Conservation (phyloP, 306 rosid species). For the Vicia sativa region DNA sequence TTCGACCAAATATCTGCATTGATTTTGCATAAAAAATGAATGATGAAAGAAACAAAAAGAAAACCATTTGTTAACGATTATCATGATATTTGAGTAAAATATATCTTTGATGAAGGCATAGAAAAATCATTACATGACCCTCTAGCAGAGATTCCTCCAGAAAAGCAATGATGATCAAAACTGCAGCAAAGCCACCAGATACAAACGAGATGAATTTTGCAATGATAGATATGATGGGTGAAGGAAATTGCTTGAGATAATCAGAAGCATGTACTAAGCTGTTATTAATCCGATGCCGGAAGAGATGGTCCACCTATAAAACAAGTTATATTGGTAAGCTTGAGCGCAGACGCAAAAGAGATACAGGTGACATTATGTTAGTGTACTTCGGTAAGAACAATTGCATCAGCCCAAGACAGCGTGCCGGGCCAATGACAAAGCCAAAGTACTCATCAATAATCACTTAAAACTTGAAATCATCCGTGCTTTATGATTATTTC, state of each 20-base stretch:
- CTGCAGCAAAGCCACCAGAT: conserved; percentile 94
- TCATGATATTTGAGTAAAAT: conserved; percentile 4
- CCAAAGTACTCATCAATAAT: too few relatives aligned
- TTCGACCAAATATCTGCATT: conserved; percentile 85
- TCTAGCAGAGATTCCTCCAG: conserved; percentile 93
- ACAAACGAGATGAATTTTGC: conserved; percentile 91
- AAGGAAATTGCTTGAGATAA: conserved; percentile 87
- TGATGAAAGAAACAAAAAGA: background rate
- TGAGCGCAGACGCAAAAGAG: conserved; percentile 24
- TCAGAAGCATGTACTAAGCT: conserved; percentile 80
- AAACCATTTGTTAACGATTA: background rate
- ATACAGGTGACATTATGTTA: conserved; percentile 1
- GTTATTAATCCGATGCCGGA: conserved; percentile 86
- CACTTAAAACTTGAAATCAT: too few relatives aligned
- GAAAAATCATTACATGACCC: conserved; percentile 75
- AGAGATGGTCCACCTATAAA: conserved; percentile 89
- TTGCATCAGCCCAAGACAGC: too few relatives aligned
- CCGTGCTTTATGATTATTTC: too few relatives aligned
- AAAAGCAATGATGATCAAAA: conserved; percentile 85
- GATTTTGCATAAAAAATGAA: background rate
- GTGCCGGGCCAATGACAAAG: too few relatives aligned
- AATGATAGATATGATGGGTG: conserved; percentile 78
- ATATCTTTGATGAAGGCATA: conserved; percentile 10
- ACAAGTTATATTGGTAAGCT: conserved; percentile 34
- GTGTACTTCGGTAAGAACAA: too few relatives aligned